These are phyloP conservation scores for Cantharellus cinnabarinus DNA, from an alignment of 768 basidiomycete genomes.

Conservation along the genomic window DNA sequence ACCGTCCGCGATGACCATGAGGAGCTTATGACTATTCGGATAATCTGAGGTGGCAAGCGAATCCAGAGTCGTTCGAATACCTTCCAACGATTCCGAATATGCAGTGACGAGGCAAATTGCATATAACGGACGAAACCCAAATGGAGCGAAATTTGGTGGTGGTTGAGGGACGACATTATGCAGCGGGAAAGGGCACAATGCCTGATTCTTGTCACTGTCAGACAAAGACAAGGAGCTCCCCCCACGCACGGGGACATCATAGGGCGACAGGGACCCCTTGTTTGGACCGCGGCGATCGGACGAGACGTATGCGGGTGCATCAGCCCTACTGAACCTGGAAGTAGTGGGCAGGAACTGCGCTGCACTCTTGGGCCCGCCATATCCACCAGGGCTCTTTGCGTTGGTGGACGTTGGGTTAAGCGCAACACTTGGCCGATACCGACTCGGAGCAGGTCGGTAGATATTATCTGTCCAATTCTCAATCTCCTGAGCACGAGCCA, in stretches of 20 bases:
- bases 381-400: conserved; percentile 21
- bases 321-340: conserved; percentile 41
- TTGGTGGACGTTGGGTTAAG: conserved; percentile 36
- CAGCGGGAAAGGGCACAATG: conserved; percentile 75
- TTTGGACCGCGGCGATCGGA: conserved; percentile 18
- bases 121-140: conserved; percentile 86
- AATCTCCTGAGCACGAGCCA: conserved; percentile 74
- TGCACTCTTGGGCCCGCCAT: conserved; percentile 14
- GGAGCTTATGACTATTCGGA: conserved; percentile 90
- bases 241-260: not conserved
- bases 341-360: conserved; percentile 26
- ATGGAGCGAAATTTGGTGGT: conserved; percentile 76
- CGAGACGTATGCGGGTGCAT: conserved; percentile 18
- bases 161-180: conserved; percentile 81
- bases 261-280: conserved; percentile 8
- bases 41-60: conserved; percentile 97
- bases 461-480: conserved; percentile 96
- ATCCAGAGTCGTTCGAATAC: conserved; percentile 92
- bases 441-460: conserved; percentile 76
- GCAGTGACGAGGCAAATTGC: conserved; percentile 94
- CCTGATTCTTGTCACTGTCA: conserved; percentile 24
- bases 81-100: conserved; percentile 92
- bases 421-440: conserved; percentile 74
- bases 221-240: conserved; percentile 41
- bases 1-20: conserved; percentile 91